These are phyloP conservation scores for Phytophthora fragariaefolia DNA, from an alignment of 352 stramenopile species.

Conservation along the genomic window DNA sequence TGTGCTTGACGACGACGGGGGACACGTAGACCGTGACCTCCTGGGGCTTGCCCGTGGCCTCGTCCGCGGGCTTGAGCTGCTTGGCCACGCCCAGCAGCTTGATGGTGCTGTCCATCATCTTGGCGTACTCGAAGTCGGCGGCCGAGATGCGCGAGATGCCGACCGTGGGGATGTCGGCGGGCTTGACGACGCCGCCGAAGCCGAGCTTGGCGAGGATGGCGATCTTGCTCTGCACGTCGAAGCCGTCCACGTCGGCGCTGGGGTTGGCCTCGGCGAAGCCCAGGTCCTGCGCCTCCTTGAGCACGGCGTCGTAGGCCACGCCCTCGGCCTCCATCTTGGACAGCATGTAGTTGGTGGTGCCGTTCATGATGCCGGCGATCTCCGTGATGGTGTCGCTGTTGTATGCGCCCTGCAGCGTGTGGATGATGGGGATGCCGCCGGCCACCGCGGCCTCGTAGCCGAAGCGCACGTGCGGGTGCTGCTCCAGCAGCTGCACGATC, in stretches of 20 bases:
- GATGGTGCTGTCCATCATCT: constrained; percentile 96
- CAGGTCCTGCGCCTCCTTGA: constrained; percentile 94
- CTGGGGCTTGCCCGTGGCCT: constrained; percentile 66
- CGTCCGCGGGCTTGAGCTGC: constrained; percentile 75
- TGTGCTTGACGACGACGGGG: constrained; percentile 90
- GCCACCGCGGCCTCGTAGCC: constrained; percentile 96
- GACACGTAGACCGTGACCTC: constrained; percentile 95
- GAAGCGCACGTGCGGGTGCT: constrained; percentile 88
- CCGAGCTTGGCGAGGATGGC: constrained; percentile 94
- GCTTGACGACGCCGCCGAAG: constrained; percentile 91
- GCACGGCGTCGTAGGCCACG: constrained; percentile 91
- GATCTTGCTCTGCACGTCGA: constrained; percentile 97
- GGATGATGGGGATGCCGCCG: constrained; percentile 97
- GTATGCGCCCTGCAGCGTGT: constrained; percentile 94
- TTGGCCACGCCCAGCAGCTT: constrained; percentile 94
- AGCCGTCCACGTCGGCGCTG: constrained; percentile 95
- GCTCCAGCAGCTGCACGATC: constrained; percentile 84
- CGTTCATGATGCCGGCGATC: constrained; percentile 97
- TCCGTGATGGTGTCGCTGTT: constrained; percentile 92
- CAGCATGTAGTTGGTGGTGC: constrained; percentile 98
- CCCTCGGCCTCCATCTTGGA: constrained; percentile 96
- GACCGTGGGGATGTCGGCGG: constrained; percentile 90
- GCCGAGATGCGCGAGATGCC: constrained; percentile 93
- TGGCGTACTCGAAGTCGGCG: constrained; percentile 97
- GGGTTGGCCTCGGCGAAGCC: constrained; percentile 96